Evolutionary conservation across 2,329 filamentous ascomycete species (phyloP).

Genomic region (Cercospora berteroae): DNA sequence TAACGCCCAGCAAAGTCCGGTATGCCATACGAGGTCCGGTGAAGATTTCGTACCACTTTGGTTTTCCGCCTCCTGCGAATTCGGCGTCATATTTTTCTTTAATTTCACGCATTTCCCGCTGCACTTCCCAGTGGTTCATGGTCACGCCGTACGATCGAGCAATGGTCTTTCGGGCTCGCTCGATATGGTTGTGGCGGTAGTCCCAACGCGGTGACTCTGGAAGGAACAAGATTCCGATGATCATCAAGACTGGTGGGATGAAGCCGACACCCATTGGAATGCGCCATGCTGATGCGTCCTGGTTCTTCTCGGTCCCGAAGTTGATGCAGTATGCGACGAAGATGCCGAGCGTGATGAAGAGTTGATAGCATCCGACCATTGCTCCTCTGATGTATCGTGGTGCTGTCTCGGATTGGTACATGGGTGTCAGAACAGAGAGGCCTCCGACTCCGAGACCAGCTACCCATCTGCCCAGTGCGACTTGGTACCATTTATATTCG

Average conservation of each 20-base stretch:
- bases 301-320: constrained; percentile 56
- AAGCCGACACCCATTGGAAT: constrained; percentile 62
- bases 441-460: constrained; percentile 65
- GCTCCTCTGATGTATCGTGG: constrained; percentile 64
- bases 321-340: constrained; percentile 53
- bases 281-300: constrained; percentile 58
- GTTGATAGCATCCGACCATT: constrained; percentile 64
- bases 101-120: constrained; percentile 56
- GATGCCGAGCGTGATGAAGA: constrained; percentile 69
- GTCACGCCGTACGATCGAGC: constrained; percentile 56
- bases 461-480: constrained; percentile 64
- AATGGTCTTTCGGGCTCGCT: constrained; percentile 52
- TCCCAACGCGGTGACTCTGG: constrained; percentile 59
- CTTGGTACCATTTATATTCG: constrained; percentile 58
- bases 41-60: constrained; percentile 66
- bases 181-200: constrained; percentile 55
- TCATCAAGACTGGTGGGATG: constrained; percentile 56
- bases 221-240: constrained; percentile 54
- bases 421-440: constrained; percentile 62
- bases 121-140: constrained; percentile 55
- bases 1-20: constrained; percentile 61
- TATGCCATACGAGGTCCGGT: constrained; percentile 65
- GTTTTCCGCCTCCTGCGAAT: constrained; percentile 45
- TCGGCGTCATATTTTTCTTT: constrained; percentile 57
- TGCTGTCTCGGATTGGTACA: constrained; percentile 67